Evolutionary conservation across 2,329 filamentous ascomycete species (phyloP).

Genomic region (Colletotrichum sp.): DNA sequence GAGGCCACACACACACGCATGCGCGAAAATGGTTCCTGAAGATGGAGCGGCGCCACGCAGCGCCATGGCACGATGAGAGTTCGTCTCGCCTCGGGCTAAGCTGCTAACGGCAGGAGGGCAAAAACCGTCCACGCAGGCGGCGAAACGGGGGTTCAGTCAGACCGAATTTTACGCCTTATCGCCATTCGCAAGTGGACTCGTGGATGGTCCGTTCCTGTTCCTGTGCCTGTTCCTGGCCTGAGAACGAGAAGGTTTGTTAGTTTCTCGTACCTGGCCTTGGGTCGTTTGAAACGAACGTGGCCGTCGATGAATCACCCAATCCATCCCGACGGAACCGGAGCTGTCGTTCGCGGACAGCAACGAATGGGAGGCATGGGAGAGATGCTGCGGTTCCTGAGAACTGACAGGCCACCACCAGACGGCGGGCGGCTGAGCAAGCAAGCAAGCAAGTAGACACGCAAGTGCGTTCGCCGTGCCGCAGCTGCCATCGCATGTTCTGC

Average conservation of each 20-base stretch:
- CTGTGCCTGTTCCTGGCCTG: background rate
- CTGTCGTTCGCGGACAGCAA: background rate
- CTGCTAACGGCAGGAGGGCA: background rate
- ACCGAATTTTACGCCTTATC: background rate
- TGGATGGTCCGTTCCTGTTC: background rate
- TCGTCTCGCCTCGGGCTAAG: background rate
- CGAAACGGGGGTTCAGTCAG: background rate
- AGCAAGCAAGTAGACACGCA: background rate
- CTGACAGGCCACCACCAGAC: background rate
- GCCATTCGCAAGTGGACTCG: background rate
- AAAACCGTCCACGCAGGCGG: background rate
- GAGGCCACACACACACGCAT: background rate
- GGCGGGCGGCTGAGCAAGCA: background rate
- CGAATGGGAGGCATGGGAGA: background rate
- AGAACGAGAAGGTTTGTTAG: background rate
- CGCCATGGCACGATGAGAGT: background rate
- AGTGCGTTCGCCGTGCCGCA: background rate
- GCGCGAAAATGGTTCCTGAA: background rate
- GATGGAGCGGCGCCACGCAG: background rate
- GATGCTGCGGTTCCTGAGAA: background rate
- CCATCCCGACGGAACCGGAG: background rate
- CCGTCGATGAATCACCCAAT: background rate
- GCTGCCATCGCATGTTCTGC: constrained; percentile 11
- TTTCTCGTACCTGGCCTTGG: background rate
- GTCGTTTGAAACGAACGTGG: background rate